Evolutionary conservation across 306 rosid genomes (phyloP), one percentile per base, ranked within the genome.

Genomic region (Cyclanthera cordifolia): DNA sequence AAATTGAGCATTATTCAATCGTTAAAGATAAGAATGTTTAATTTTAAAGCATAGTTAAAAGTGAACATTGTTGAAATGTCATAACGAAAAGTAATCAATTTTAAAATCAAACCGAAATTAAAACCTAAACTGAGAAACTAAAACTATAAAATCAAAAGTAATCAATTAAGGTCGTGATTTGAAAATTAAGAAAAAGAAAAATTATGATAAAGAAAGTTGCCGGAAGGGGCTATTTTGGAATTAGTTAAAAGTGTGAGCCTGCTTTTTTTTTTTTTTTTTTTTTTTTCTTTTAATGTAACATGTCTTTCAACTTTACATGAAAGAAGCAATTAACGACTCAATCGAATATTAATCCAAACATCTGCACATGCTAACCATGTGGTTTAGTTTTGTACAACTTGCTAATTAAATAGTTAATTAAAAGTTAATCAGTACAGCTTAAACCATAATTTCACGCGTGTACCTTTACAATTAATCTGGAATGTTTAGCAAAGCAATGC

Each of bases 331-430:
- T 57, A 28, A 57, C 13, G 64, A 57, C 43, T 5, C 13, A 28
- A 57, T 55, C 37, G 39, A 57, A 57, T 28, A 32, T 16, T 16
- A 17, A 59, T 60, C 49, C 67, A 63, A 63, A 43, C 69, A 63
- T 41, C 52, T 19, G 4, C 69, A 63, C 69, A 41, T 63, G 70
- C 53, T 64, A 43, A 43, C 53, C 70, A 64, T 64, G 70, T 64
- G 70, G 34, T 21, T 45, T 43, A 14, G 3, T 64, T 60, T 60
- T 17, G 16, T 9, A 32, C 47, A 37, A 34, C n/a, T 43, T 64
- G 45, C 37, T 32, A n/a, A 63, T 41, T 41, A 63, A 19, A 10
- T 0, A 7, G 50, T 39, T 37, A 10, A 32, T 20, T 39, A 4
- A 61, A 39, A 39, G 30, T 39, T 63, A 63, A 63, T 16, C 14